These are phyloP conservation scores for Penstemon barbatus DNA, from an alignment of 257 asterid genomes.

Conservation along the genomic window DNA sequence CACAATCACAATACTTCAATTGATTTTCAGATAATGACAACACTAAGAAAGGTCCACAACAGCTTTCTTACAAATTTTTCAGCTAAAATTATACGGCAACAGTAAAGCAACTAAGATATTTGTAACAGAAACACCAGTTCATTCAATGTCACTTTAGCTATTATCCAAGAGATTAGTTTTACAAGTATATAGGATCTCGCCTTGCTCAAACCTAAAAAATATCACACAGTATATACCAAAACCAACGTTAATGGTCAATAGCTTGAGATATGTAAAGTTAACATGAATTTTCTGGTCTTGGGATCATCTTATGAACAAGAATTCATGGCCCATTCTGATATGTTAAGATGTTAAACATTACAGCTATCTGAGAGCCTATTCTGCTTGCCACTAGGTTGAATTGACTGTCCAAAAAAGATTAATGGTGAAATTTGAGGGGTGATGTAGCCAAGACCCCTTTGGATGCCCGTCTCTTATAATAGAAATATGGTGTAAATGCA, in stretches of 20 bases:
- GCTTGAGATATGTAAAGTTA: background rate
- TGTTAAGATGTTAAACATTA: background rate
- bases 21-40: background rate
- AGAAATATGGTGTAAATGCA: background rate
- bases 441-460: background rate
- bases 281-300: constrained; percentile 1
- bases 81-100: background rate
- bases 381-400: constrained; percentile 4
- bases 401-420: background rate
- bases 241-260: constrained; percentile 6
- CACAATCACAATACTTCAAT: background rate
- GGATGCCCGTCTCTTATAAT: background rate
- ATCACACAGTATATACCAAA: background rate
- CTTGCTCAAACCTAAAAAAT: background rate
- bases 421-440: background rate
- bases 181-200: constrained; percentile 7
- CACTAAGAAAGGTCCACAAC: background rate
- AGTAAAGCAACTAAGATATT: background rate
- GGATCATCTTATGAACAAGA: constrained; percentile 3
- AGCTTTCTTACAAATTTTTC: background rate
- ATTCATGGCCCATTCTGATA: background rate
- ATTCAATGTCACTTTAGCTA: background rate
- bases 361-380: constrained; percentile 5
- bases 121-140: background rate
- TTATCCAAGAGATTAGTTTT: background rate